These are phyloP conservation scores for Paragyromitra xinjiangensis DNA, from an alignment of 495 filamentous ascomycete species.

Conservation along the genomic window DNA sequence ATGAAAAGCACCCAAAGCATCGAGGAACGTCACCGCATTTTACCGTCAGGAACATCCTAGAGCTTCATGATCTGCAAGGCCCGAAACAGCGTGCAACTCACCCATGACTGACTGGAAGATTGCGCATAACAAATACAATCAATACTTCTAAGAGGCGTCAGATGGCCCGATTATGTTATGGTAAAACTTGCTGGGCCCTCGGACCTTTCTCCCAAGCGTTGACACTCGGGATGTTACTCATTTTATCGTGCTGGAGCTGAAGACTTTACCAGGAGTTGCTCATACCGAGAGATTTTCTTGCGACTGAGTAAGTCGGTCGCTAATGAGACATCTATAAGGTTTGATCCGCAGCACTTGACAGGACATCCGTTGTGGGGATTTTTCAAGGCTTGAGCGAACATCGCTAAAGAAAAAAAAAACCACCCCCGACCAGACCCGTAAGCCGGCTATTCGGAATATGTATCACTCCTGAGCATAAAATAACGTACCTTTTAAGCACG, in stretches of 20 bases:
- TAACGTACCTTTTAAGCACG: conserved; percentile 38
- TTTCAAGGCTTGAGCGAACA: conserved; percentile 34
- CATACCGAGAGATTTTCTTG: conserved; percentile 40
- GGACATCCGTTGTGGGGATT: conserved; percentile 35
- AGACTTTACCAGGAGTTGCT: conserved; percentile 23
- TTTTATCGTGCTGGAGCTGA: conserved; percentile 1
- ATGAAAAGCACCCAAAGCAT: conserved; percentile 18
- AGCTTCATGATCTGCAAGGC: conserved; percentile 8
- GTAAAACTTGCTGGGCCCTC: conserved; percentile 25
- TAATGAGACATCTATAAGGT: conserved; percentile 43
- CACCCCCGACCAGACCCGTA: conserved; percentile 1
- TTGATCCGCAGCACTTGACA: conserved; percentile 39
- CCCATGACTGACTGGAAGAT: conserved; percentile 20
- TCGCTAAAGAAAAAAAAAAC: conserved; percentile 20
- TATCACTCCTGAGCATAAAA: not conserved
- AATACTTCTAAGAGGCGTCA: conserved; percentile 23
- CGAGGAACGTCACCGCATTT: conserved; percentile 9
- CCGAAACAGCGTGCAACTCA: conserved; percentile 14
- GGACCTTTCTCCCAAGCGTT: conserved; percentile 23
- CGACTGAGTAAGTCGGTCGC: conserved; percentile 20
- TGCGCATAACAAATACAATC: conserved; percentile 13
- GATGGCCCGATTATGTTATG: not conserved
- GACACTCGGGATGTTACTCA: conserved; percentile 14
- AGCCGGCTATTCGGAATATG: conserved; percentile 19
- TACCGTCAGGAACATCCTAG: conserved; percentile 21